A percentile compares a stretch with the other conserved stretches of the same genome.
Evolutionary conservation across 2,329 filamentous ascomycete genomes (phyloP).

Genomic region (Leptographium radiaticola): DNA sequence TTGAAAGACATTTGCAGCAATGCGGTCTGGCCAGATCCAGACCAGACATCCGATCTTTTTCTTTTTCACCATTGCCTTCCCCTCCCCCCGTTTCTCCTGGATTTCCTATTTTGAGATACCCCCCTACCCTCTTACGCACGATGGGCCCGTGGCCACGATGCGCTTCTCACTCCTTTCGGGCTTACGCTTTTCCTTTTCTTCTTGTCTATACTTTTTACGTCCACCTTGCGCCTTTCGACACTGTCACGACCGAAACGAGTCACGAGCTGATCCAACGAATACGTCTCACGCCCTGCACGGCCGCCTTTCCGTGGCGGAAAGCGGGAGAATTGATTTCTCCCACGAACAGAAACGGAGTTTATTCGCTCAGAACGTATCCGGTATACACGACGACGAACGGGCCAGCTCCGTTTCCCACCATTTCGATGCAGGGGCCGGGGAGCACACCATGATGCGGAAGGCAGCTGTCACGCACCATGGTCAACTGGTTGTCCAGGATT

Average conservation of each 20-base stretch:
- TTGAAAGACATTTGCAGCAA: conserved; percentile 11
- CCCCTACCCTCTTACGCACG: neutral
- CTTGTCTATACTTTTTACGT: conserved; percentile 14
- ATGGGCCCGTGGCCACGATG: neutral
- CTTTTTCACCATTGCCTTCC: conserved; percentile 10
- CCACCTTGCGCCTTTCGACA: conserved; percentile 3
- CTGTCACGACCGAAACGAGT: conserved; percentile 6
- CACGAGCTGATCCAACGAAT: conserved; percentile 9
- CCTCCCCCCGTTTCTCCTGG: conserved; percentile 15
- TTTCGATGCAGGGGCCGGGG: neutral
- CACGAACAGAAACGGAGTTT: neutral
- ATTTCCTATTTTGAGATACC: conserved; percentile 14
- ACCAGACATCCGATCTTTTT: conserved; percentile 11
- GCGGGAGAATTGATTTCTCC: conserved; percentile 31
- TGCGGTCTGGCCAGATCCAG: conserved; percentile 9
- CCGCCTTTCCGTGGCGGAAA: conserved; percentile 19
- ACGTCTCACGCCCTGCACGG: conserved; percentile 3
- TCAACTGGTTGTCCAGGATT: conserved; percentile 2
- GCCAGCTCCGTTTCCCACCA: neutral
- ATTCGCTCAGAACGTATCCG: neutral
- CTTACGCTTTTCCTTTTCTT: conserved; percentile 14
- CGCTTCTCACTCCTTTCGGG: conserved; percentile 4
- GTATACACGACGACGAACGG: neutral
- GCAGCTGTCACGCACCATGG: too few relatives aligned
- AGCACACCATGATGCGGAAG: neutral